Evolutionary conservation across 75 land plant genomes (phyloP).

Genomic region (Pseudotsuga menziesii): DNA sequence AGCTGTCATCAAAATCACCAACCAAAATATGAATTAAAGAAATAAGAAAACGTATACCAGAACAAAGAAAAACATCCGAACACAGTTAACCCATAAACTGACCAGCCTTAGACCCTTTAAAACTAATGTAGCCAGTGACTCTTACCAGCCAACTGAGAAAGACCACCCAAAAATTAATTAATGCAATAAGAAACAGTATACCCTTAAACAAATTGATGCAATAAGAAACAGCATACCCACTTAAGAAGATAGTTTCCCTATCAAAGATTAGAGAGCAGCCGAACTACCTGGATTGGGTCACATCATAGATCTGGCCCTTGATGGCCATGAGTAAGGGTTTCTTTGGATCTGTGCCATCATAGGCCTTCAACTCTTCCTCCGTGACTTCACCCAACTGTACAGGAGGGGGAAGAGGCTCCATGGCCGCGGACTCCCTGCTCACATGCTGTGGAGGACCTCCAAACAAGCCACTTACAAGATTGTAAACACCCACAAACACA

Average conservation of each 20-base stretch:
- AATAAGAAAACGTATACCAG: too few relatives aligned
- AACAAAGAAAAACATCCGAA: too few relatives aligned
- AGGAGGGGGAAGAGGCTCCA: constrained; percentile 68
- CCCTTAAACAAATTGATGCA: not conserved
- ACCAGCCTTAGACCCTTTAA: too few relatives aligned
- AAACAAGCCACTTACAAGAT: constrained; percentile 48
- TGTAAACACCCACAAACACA: constrained; percentile 45
- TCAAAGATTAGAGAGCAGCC: not conserved
- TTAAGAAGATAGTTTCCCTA: not conserved
- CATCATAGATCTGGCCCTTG: constrained; percentile 94
- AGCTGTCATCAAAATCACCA: too few relatives aligned
- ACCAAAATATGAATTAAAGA: too few relatives aligned
- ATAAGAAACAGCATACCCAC: not conserved
- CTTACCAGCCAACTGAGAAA: too few relatives aligned
- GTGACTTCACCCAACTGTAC: constrained; percentile 86
- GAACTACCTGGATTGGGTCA: constrained; percentile 76
- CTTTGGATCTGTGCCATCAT: constrained; percentile 76
- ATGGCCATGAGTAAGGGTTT: constrained; percentile 96
- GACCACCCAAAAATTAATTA: not conserved
- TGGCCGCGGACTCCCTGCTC: constrained; percentile 23
- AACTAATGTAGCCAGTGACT: too few relatives aligned
- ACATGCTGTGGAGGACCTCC: constrained; percentile 18
- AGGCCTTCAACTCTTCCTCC: constrained; percentile 64
- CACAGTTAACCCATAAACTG: too few relatives aligned
- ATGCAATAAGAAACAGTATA: not conserved